Evolutionary conservation across 768 basidiomycete genomes (phyloP), one percentile per base, ranked within the genome.

Genomic region (Russula ochroleuca): DNA sequence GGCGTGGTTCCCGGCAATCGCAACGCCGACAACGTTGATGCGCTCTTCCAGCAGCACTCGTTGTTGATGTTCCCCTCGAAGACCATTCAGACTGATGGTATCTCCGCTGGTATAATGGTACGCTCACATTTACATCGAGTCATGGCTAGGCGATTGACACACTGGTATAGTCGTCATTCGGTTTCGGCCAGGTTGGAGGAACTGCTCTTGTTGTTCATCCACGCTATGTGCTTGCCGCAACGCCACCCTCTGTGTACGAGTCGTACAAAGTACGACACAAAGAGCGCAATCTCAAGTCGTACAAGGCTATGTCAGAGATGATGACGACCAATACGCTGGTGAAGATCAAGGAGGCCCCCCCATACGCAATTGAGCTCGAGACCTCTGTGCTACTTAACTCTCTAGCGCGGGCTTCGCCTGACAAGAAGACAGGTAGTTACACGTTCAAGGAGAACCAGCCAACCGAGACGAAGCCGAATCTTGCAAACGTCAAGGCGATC

Each of bases 101-200:
- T 98, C 69, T 85, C 85, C 25, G 90, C 89, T 48, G 92, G 91
- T 71, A 80, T 90, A 60, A 91, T 94, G 92, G 90, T 89, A 69
- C 21, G 31, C 33, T 45, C 25, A n/a, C 58, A 50, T 11, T n/a
- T 37, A 5, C 13, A 15, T 33, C 13, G 53, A 10, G 19, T n/a
- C 6, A 14, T 57, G 4, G n/a, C 1, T 35, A 47, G 21, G 62
- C 60, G 52, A 61, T 68, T 54, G 69, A 33, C 21, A 33, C 57
- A 31, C n/a, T 28, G n/a, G 53, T 68, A 28, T 67, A 92, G 86
- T 94, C 93, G 1, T 94, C 92, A 15, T 96, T 96, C 76, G 96
- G 97, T 67, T 98, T 98, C 79, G 95, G 97, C 70, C 97, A 98
- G 83, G 96, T 98, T 66, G 97, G 97, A 58, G 97, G 97, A 59